Percentiles rank a stretch among this genome's conserved stretches.
These are phyloP conservation scores for Elasticomyces elasticus DNA, from an alignment of 495 filamentous ascomycete genomes.

Conservation along the genomic window DNA sequence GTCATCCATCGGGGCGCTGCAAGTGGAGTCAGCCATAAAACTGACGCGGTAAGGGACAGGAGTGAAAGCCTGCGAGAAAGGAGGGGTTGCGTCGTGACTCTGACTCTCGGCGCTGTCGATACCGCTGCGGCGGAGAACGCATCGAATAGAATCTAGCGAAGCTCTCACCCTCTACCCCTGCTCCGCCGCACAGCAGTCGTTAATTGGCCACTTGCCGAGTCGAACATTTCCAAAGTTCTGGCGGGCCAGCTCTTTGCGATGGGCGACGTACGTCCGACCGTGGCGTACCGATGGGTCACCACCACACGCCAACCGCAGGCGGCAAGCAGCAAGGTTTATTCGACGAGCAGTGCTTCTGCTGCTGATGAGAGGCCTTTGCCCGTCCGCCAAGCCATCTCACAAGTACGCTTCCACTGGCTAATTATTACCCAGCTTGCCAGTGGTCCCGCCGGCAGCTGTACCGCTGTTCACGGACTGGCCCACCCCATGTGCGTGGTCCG, in stretches of 20 bases:
- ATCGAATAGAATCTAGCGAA: not conserved
- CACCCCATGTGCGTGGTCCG: not conserved
- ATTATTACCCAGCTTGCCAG: too few species aligned
- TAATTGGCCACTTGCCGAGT: not conserved
- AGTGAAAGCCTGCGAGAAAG: not conserved
- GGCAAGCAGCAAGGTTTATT: not conserved
- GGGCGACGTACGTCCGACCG: not conserved
- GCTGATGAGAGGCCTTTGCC: not conserved
- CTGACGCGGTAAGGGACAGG: not conserved
- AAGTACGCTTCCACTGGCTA: too few species aligned
- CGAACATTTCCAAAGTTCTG: not conserved
- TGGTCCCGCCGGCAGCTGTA: too few species aligned
- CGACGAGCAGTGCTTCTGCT: not conserved
- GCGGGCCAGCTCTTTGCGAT: too few species aligned
- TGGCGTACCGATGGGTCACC: not conserved
- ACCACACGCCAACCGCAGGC: not conserved
- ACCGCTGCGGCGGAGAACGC: not conserved
- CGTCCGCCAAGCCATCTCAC: too few species aligned
- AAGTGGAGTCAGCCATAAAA: not conserved
- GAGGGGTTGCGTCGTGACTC: not conserved
- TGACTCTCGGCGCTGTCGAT: not conserved
- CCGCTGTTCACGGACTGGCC: too few species aligned
- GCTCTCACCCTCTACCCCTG: not conserved
- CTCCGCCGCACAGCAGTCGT: not conserved
- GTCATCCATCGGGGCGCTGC: not conserved